These are phyloP conservation scores for Metarhizium robertsii DNA, from an alignment of 2,329 filamentous ascomycete species.

Conservation along the genomic window DNA sequence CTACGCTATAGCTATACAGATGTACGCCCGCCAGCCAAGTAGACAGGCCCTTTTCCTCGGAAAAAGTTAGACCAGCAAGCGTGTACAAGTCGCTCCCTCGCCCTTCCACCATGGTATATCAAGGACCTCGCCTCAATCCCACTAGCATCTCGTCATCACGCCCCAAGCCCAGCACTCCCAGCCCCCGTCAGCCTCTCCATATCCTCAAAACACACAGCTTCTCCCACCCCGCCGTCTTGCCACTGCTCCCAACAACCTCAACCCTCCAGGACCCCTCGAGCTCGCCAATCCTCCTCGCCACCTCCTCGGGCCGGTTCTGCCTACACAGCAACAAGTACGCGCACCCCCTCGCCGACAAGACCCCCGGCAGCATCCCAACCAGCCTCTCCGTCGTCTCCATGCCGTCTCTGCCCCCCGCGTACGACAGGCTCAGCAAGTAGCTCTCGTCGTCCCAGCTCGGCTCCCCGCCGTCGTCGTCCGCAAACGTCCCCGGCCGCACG, in stretches of 20 bases:
- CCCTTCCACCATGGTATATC: no score
- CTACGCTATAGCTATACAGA: no score
- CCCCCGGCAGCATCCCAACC: conserved; percentile 55
- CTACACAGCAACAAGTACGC: conserved; percentile 86
- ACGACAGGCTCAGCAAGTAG: conserved; percentile 73
- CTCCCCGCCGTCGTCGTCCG: conserved; percentile 9
- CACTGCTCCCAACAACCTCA: conserved; percentile 72
- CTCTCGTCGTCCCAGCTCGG: conserved; percentile 67
- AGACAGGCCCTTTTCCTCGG: no score
- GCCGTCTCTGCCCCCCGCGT: conserved; percentile 79
- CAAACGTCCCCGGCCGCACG: conserved; percentile 26
- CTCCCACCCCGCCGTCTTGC: conserved; percentile 88
- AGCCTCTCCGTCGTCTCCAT: conserved; percentile 90
- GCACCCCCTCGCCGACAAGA: conserved; percentile 60
- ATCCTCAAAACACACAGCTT: conserved; percentile 83
- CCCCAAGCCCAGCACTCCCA: neutral
- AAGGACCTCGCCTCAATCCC: no score
- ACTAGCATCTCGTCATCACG: no score
- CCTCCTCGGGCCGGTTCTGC: conserved; percentile 74
- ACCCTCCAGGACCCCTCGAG: conserved; percentile 58
- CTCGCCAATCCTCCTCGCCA: conserved; percentile 50
- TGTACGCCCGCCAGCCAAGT: no score
- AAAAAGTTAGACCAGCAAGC: no score
- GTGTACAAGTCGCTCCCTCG: no score
- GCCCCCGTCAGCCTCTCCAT: conserved; percentile 43